Evolutionary conservation across 768 basidiomycete species (phyloP).

Genomic region (Termitomyces sp.): DNA sequence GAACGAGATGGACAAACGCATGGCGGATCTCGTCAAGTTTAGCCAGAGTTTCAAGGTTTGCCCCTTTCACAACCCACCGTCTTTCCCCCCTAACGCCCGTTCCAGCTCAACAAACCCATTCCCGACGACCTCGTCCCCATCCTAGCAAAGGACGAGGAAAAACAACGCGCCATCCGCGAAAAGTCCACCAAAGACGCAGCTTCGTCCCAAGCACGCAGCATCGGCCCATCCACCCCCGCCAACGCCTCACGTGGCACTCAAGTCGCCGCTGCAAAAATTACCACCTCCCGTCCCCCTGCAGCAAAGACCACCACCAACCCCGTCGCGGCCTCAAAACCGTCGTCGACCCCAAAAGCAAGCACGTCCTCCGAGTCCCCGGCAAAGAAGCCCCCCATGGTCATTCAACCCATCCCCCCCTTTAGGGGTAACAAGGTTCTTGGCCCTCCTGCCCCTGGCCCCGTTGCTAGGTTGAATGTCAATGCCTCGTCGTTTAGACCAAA

Average conservation of each 20-base stretch:
- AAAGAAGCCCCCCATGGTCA: conserved; percentile 64
- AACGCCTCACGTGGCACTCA: conserved; percentile 39
- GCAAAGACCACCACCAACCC: conserved; percentile 22
- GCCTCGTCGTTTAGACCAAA: conserved; percentile 91
- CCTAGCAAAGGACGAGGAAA: conserved; percentile 89
- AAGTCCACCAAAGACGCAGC: conserved; percentile 67
- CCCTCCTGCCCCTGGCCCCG: conserved; percentile 11
- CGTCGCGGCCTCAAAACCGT: conserved; percentile 1
- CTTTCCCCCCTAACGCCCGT: background rate
- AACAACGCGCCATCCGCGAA: conserved; percentile 77
- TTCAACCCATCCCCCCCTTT: conserved; percentile 90
- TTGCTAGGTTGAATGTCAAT: conserved; percentile 73
- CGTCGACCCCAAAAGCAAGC: conserved; percentile 22
- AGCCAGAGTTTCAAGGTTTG: conserved; percentile 90
- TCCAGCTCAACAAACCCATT: conserved; percentile 87
- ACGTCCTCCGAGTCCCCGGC: conserved; percentile 26
- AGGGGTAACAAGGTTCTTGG: conserved; percentile 49
- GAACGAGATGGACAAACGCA: conserved; percentile 91
- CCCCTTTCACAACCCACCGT: no score
- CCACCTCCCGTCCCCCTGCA: conserved; percentile 17
- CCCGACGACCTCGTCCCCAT: conserved; percentile 92
- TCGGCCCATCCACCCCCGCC: conserved; percentile 54
- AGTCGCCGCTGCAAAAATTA: conserved; percentile 30
- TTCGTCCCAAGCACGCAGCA: conserved; percentile 62
- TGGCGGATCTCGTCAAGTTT: conserved; percentile 92